Conservation (phyloP, 1,284 basidiomycete species). For the Trametes polyzona region DNA sequence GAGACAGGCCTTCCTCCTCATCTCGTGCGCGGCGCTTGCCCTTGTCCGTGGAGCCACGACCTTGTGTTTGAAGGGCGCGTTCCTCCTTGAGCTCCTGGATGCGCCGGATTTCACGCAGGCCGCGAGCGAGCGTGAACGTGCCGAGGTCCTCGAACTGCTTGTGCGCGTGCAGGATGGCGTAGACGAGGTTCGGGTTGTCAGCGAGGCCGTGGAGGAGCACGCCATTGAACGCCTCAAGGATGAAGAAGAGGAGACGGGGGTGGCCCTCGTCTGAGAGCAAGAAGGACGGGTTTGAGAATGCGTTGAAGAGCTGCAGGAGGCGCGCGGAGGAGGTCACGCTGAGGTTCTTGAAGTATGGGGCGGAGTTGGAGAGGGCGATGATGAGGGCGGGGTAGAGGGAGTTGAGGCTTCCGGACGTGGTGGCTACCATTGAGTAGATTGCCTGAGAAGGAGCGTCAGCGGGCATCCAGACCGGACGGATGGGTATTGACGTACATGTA, state of each 20-base stretch:
- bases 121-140: conserved; percentile 84
- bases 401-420: conserved; percentile 80
- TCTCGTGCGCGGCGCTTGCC: conserved; percentile 33
- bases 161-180: conserved; percentile 83
- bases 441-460: conserved; percentile 50
- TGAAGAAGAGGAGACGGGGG: conserved; percentile 90
- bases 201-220: conserved; percentile 72
- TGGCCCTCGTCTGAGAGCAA: conserved; percentile 93
- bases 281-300: conserved; percentile 89
- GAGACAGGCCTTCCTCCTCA: conserved; percentile 38
- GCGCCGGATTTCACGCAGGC: conserved; percentile 82
- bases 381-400: conserved; percentile 91
- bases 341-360: conserved; percentile 84
- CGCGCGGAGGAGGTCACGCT: conserved; percentile 82
- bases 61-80: conserved; percentile 44
- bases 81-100: conserved; percentile 76
- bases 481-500: conserved; percentile 62
- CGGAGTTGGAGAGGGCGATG: conserved; percentile 86
- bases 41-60: conserved; percentile 36
- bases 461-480: conserved; percentile 1
- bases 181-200: conserved; percentile 88
- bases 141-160: conserved; percentile 86
- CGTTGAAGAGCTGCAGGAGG: conserved; percentile 85
- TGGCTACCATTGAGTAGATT: conserved; percentile 87
- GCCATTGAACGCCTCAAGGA: conserved; percentile 90